Evolutionary conservation across 1,139 yeast species (phyloP).

Genomic region (Suhomyces guaymorum): DNA sequence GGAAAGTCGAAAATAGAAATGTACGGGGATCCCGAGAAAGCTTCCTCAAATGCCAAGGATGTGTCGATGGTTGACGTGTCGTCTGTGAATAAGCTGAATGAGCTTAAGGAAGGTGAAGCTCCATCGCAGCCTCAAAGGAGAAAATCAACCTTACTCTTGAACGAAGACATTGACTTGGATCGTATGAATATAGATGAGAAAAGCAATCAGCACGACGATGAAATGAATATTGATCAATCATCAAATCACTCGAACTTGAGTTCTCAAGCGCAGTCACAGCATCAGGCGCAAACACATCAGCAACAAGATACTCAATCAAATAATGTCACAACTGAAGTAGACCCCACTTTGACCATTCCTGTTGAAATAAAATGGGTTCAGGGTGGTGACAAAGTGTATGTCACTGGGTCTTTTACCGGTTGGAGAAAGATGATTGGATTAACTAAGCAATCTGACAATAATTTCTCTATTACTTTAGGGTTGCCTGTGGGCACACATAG

Average conservation of each 20-base stretch:
- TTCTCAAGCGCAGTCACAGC: slow-evolving; percentile 6
- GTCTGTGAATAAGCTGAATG: slow-evolving; percentile 17
- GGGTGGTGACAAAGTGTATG: slow-evolving; percentile 83
- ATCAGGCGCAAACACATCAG: slow-evolving; percentile 13
- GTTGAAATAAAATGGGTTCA: slow-evolving; percentile 90
- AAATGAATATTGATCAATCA: slow-evolving; percentile 10
- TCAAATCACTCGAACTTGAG: slow-evolving; percentile 13
- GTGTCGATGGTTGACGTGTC: slow-evolving; percentile 48
- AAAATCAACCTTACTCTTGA: slow-evolving; percentile 43
- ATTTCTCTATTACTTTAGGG: slow-evolving; percentile 44
- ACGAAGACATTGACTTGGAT: slow-evolving; percentile 43
- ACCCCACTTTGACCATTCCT: slow-evolving; percentile 40
- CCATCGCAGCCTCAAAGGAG: slow-evolving; percentile 38
- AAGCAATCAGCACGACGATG: slow-evolving; percentile 7
- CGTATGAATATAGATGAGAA: slow-evolving; percentile 35
- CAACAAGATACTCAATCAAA: slow-evolving; percentile 17
- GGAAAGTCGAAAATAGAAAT: too few relatives aligned
- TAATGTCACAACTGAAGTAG: slow-evolving; percentile 10
- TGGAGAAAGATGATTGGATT: slow-evolving; percentile 55
- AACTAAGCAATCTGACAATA: slow-evolving; percentile 48
- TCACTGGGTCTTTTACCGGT: slow-evolving; percentile 52
- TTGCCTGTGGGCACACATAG: slow-evolving; percentile 51
- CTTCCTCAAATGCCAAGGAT: slow-evolving; percentile 25
- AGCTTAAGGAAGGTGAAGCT: slow-evolving; percentile 17
- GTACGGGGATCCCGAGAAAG: slow-evolving; percentile 9